A percentile compares a stretch with the other conserved stretches of the same genome.
Conservation (phyloP, 1,139 yeast genomes). For the Zygoascus sp. region DNA sequence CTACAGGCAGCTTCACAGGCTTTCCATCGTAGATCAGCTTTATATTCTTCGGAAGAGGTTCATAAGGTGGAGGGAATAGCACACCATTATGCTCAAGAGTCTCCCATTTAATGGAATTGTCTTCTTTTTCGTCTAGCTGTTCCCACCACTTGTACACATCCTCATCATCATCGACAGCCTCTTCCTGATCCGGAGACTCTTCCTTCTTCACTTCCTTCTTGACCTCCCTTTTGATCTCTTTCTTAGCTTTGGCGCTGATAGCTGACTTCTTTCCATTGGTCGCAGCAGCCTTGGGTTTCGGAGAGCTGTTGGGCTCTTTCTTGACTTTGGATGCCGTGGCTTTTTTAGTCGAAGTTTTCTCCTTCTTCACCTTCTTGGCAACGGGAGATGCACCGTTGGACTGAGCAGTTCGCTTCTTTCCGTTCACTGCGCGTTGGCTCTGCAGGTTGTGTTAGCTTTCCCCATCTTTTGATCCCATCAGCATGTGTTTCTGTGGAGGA, state of each 20-base stretch:
- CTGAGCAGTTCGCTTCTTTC: slow-evolving; percentile 2
- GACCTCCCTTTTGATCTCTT: slow-evolving; percentile 10
- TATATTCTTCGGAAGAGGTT: slow-evolving; percentile 76
- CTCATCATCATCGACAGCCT: slow-evolving; percentile 54
- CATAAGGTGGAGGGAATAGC: slow-evolving; percentile 87
- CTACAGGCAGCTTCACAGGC: slow-evolving; percentile 66
- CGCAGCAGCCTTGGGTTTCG: background rate
- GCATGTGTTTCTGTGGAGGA: too few relatives aligned
- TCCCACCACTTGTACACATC: slow-evolving; percentile 84
- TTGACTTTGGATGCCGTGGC: slow-evolving; percentile 11
- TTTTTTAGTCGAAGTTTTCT: slow-evolving; percentile 4
- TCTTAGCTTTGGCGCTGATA: slow-evolving; percentile 14
- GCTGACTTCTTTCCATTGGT: background rate
- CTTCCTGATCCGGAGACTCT: slow-evolving; percentile 19
- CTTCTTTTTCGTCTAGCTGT: slow-evolving; percentile 65
- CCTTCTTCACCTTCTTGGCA: slow-evolving; percentile 6
- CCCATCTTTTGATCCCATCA: too few relatives aligned
- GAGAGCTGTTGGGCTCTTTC: slow-evolving; percentile 4
- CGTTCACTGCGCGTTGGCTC: background rate
- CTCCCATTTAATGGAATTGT: slow-evolving; percentile 81
- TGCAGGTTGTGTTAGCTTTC: background rate
- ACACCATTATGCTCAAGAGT: slow-evolving; percentile 86
- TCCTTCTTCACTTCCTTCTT: slow-evolving; percentile 12
- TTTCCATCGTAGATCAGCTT: slow-evolving; percentile 71
- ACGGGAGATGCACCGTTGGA: slow-evolving; percentile 4